Evolutionary conservation across 1,139 yeast genomes (phyloP).

Genomic region (Candida albicans): DNA sequence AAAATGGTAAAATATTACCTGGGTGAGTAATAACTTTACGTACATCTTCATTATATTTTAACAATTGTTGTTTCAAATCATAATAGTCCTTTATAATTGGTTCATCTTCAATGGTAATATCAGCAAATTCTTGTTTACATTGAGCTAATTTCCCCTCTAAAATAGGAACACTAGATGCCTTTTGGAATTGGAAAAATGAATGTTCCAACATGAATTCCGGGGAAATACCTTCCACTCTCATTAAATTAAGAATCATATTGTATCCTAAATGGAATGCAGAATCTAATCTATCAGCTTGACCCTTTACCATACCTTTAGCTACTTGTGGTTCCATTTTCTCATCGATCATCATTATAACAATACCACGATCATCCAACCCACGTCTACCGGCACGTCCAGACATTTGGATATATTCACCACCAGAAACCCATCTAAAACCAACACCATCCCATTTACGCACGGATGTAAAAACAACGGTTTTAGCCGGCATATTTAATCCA

Average conservation of each 20-base stretch:
- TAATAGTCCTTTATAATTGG: conserved; percentile 74
- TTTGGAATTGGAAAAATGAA: conserved; percentile 94
- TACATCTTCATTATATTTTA: conserved; percentile 71
- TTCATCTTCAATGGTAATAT: conserved; percentile 69
- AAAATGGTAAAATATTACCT: conserved; percentile 74
- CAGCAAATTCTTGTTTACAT: conserved; percentile 49
- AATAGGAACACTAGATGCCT: conserved; percentile 83
- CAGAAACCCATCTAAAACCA: conserved; percentile 97
- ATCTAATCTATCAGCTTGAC: conserved; percentile 94
- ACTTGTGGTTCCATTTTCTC: conserved; percentile 99
- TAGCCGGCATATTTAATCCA: conserved; percentile 98
- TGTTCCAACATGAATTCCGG: conserved; percentile 96
- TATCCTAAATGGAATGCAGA: conserved; percentile 97
- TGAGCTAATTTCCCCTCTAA: conserved; percentile 65
- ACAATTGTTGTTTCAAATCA: conserved; percentile 72
- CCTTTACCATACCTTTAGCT: conserved; percentile 99
- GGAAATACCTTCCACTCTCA: conserved; percentile 97
- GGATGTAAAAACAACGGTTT: conserved; percentile 95
- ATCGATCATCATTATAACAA: conserved; percentile 98
- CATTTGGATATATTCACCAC: conserved; percentile 99
- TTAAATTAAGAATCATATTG: conserved; percentile 91
- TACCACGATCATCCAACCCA: conserved; percentile 98
- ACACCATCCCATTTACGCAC: conserved; percentile 98
- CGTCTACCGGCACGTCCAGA: conserved; percentile 99
- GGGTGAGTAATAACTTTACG: conserved; percentile 91